Conservation (phyloP, 2,329 filamentous ascomycete genomes). For the Thelonectria blattea region DNA sequence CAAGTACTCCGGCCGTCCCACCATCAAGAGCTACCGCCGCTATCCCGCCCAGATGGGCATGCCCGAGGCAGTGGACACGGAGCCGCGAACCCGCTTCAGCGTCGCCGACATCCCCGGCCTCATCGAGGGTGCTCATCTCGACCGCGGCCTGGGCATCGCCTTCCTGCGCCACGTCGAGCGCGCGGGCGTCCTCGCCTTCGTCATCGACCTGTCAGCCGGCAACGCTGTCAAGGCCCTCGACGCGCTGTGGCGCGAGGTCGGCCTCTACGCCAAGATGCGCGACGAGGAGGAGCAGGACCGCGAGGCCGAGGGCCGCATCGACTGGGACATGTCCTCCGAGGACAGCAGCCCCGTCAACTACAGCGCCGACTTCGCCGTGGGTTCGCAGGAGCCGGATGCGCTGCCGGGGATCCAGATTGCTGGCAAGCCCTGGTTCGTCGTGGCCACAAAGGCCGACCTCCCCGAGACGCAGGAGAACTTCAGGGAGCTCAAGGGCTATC, state of each 20-base stretch:
- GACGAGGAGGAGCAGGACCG: conserved; percentile 74
- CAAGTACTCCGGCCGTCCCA: conserved; percentile 78
- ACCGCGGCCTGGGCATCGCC: conserved; percentile 87
- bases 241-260: conserved; percentile 88
- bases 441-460: conserved; percentile 91
- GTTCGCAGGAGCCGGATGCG: conserved; percentile 15
- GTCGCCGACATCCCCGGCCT: conserved; percentile 96
- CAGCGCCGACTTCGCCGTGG: conserved; percentile 27
- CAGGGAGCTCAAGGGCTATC: conserved; percentile 69
- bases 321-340: conserved; percentile 62
- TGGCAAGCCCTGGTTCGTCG: conserved; percentile 95
- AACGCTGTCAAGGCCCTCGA: conserved; percentile 81
- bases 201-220: conserved; percentile 81
- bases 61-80: conserved; percentile 53
- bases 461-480: conserved; percentile 82
- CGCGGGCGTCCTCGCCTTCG: conserved; percentile 90
- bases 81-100: conserved; percentile 79
- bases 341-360: conserved; percentile 37
- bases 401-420: conserved; percentile 71
- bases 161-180: conserved; percentile 96
- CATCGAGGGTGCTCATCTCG: conserved; percentile 89
- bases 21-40: conserved; percentile 47
- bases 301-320: conserved; percentile 61
- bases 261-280: conserved; percentile 80
- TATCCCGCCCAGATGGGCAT: conserved; percentile 45